Evolutionary conservation across 1,139 yeast species (phyloP), one percentile per base, ranked within the genome.

Genomic region (Taphrina confusa): DNA sequence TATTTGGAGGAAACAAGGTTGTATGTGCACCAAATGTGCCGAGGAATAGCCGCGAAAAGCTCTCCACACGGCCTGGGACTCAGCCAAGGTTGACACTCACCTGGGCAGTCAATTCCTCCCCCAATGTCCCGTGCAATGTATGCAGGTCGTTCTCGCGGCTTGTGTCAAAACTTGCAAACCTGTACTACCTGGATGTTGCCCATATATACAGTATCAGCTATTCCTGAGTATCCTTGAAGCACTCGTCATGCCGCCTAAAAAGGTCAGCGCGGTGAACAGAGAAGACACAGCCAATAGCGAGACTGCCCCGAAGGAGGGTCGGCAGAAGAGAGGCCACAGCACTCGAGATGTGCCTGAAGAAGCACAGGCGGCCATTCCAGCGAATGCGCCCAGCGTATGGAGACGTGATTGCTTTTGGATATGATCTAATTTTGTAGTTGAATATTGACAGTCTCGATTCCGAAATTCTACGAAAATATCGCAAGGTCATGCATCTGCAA

Each of bases 231-330:
- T n/a, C n/a, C n/a, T n/a, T n/a, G n/a, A n/a, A n/a, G n/a, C n/a
- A n/a, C 18, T 8, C n/a, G n/a, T 23, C 50, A 47, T 47, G 52
- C 52, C 52, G 6, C 52, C 52, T 8, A 47, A 47, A 31, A 47
- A 47, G 52, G 23, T 31, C 16, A 47, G 42, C 42, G 50, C 50
- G n/a, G 14, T 30, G 6, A 18, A 9, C 28, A 31, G 31, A 18
- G 52, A 47, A n/a, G 52, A 47, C 39, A 33, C 52, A 22, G 39
- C 36, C n/a, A 22, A 31, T 33, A 34, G 42, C 42, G 52, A 47
- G 11, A 12, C 30, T 16, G 30, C 25, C 2, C 37, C 12, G 22
- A 12, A 51, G 14, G 58, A 54, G 18, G 44, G 49, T 14, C 58
- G 58, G 5, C 31, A 18, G 25, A 54, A 54, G 44, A 34, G 58